Evolutionary conservation across 768 basidiomycete genomes (phyloP).

Genomic region (Russula brevipes): DNA sequence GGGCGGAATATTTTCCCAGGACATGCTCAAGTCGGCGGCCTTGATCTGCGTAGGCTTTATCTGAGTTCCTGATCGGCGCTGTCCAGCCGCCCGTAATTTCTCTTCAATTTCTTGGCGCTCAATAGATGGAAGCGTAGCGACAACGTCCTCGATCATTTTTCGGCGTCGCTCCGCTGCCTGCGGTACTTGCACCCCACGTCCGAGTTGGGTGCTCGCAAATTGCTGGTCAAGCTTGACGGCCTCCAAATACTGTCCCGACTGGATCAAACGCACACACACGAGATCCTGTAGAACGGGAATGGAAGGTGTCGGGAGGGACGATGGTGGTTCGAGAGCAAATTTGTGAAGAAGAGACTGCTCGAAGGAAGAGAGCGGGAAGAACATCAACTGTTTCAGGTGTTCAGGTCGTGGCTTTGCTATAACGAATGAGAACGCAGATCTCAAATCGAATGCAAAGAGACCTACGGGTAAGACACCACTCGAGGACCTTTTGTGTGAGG

Average conservation of each 20-base stretch:
- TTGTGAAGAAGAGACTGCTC: slow-evolving; percentile 56
- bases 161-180: slow-evolving; percentile 48
- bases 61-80: slow-evolving; percentile 1
- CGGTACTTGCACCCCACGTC: slow-evolving; percentile 36
- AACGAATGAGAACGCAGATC: background rate
- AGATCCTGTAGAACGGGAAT: slow-evolving; percentile 66
- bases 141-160: slow-evolving; percentile 66
- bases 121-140: slow-evolving; percentile 53
- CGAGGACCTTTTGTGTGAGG: slow-evolving; percentile 53
- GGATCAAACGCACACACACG: slow-evolving; percentile 71
- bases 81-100: slow-evolving; percentile 36
- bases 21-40: slow-evolving; percentile 43
- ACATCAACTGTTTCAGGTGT: slow-evolving; percentile 57
- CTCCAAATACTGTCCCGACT: slow-evolving; percentile 61
- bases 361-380: slow-evolving; percentile 57
- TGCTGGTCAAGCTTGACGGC: slow-evolving; percentile 72
- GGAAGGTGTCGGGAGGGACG: slow-evolving; percentile 42
- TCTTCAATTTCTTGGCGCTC: slow-evolving; percentile 61
- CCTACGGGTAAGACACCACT: slow-evolving; percentile 69
- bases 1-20: slow-evolving; percentile 51
- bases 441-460: slow-evolving; percentile 24
- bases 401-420: slow-evolving; percentile 35
- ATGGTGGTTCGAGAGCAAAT: slow-evolving; percentile 55
- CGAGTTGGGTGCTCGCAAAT: slow-evolving; percentile 35
- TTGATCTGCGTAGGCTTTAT: slow-evolving; percentile 15